Base-by-base conservation (phyloP, 148 eudicot genomes). In the Suaeda aralocaspica region DNA sequence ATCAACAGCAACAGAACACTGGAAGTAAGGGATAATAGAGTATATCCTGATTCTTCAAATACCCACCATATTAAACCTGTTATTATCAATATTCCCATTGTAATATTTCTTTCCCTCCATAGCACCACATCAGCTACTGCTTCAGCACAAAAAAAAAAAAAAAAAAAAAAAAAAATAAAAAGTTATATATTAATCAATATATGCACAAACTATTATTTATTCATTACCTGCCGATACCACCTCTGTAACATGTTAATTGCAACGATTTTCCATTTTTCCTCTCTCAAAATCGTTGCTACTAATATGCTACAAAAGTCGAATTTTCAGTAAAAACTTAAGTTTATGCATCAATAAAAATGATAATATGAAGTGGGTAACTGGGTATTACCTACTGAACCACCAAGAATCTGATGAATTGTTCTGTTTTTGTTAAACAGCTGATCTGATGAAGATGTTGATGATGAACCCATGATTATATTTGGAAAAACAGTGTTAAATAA, bases 71-170 rank as follows among this genome's bases (percentile, higher is more conserved):
- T 73, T 59, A 87, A 81, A 18, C 84, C 57, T 46, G 80, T 74
- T 0, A 80, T 76, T 14, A 76, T 56, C 10, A 90, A 67, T 9
- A 90, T 64, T 34, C 86, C 86, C 60, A 75, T 14, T 1, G 84
- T 86, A 0, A 82, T 33, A 67, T 81, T 81, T 67, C 67, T 82
- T 59, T 74, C 77, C 81, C 92, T 90, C 98, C 98, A 92, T 16
- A 92, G 80, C 66, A 86, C 73, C 81, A 88, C 88, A 88, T 92
- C 96, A 74, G 96, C 98, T 78, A 84, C 98, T 92, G 91, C 75
- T 76, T 64, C 46, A 13, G 11, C 14, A 16, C 22, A 14, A 71
- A 44, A 18, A 22, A 14, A 29, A 45, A 53, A 13, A 53, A 29
- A 68, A 30, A 25, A 9, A 58, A 44, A 6, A 53, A 66, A 51